A percentile compares a stretch with the other conserved stretches of the same genome.
Conservation (phyloP, 2,329 filamentous ascomycete genomes). For the Paraconiothyrium sp. region DNA sequence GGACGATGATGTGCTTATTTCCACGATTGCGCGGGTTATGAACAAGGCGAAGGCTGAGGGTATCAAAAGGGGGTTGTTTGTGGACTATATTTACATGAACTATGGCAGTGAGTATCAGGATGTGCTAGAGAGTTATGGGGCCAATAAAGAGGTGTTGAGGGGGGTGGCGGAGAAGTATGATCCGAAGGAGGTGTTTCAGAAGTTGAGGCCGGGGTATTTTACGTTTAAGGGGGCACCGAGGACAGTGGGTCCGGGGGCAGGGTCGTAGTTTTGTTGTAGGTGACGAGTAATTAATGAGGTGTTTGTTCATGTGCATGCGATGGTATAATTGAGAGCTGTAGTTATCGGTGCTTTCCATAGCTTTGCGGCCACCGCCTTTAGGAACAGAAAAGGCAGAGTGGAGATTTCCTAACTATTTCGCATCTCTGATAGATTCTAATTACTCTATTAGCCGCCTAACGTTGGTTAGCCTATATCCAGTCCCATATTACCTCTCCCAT, state of each 20-base stretch:
- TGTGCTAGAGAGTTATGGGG: slow-evolving; percentile 54
- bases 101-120: slow-evolving; percentile 57
- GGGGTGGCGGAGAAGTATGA: slow-evolving; percentile 32
- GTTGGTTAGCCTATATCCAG: no score
- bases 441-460: no score
- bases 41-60: slow-evolving; percentile 1
- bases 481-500: no score
- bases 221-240: slow-evolving; percentile 31
- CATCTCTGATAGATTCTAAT: no score
- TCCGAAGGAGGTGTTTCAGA: slow-evolving; percentile 32
- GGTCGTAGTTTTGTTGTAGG: not conserved
- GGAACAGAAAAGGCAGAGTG: no score
- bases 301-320: not conserved
- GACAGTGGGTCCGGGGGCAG: not conserved
- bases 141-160: slow-evolving; percentile 41
- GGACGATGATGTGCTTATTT: slow-evolving; percentile 28
- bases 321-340: no score
- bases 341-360: no score
- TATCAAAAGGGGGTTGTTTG: slow-evolving; percentile 25
- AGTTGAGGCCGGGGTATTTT: slow-evolving; percentile 31
- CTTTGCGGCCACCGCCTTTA: no score
- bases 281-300: not conserved
- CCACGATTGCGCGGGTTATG: slow-evolving; percentile 24
- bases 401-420: no score
- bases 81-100: slow-evolving; percentile 57